phyloP scores from a whole-genome alignment of 2,329 filamentous ascomycete species.

The Eutypella sp. region DNA sequence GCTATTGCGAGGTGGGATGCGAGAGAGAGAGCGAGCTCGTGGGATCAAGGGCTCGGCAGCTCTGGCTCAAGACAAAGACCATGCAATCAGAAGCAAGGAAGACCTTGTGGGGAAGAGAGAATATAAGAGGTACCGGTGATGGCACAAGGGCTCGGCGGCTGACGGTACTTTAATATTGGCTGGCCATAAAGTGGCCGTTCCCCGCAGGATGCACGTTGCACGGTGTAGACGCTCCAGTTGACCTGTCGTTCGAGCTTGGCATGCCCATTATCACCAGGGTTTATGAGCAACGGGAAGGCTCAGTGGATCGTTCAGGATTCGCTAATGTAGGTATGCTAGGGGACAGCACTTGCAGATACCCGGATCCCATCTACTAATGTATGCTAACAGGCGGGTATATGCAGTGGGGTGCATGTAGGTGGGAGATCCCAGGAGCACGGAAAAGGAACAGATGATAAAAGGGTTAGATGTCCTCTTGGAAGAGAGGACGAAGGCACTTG shows the following conservation, averaged over 20 bases:
- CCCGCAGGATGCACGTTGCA: constrained; percentile 34
- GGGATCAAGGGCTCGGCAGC: constrained; percentile 14
- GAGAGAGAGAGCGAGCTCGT: constrained; percentile 22
- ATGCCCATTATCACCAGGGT: constrained; percentile 16
- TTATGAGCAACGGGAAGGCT: constrained; percentile 18
- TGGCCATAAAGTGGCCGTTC: constrained; percentile 34
- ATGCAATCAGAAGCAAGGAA: constrained; percentile 24
- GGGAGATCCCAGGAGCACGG: no score
- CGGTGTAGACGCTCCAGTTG: constrained; percentile 23
- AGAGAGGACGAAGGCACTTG: constrained; percentile 14
- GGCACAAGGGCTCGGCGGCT: constrained; percentile 24
- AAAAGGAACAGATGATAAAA: neutral
- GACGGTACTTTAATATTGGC: constrained; percentile 51
- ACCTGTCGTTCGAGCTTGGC: constrained; percentile 14
- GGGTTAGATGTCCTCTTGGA: neutral
- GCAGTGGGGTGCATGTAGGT: no score
- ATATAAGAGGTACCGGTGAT: constrained; percentile 5
- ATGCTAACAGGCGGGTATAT: neutral
- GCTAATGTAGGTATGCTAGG: constrained; percentile 1
- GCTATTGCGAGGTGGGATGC: constrained; percentile 16
- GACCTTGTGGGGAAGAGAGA: constrained; percentile 16
- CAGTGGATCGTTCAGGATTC: constrained; percentile 14
- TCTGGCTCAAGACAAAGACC: constrained; percentile 10
- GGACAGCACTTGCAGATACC: constrained; percentile 1
- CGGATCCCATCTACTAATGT: neutral